phyloP scores from a whole-genome alignment of 345 rosid genomes.

The Brassica incana region DNA sequence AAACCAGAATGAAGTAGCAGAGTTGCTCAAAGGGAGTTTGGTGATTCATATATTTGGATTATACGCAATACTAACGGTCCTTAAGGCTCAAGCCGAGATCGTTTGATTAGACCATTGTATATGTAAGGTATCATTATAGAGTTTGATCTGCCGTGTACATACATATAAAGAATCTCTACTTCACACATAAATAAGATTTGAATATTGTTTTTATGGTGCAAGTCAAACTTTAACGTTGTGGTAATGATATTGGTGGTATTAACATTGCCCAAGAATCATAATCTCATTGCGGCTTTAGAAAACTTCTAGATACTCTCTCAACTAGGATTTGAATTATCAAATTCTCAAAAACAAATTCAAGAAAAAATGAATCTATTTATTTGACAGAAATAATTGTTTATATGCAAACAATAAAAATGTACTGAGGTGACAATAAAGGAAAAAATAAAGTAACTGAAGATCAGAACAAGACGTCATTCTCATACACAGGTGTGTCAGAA shows the following conservation, averaged over 20 bases:
- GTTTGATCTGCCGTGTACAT: not conserved
- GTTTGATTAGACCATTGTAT: not conserved
- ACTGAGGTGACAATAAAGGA: not conserved
- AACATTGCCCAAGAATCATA: not conserved
- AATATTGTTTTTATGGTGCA: not conserved
- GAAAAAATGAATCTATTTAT: not conserved
- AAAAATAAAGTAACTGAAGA: slow-evolving; percentile 30
- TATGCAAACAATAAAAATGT: not conserved
- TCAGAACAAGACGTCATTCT: slow-evolving; percentile 51
- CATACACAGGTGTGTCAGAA: slow-evolving; percentile 63
- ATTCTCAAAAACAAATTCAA: not conserved
- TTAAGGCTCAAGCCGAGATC: not conserved
- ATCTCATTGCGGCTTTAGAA: not conserved
- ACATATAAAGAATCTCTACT: not conserved
- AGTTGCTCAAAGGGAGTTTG: not conserved
- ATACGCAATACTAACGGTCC: not conserved
- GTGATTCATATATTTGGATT: not conserved
- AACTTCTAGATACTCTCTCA: not conserved
- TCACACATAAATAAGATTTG: not conserved
- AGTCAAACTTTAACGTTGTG: not conserved
- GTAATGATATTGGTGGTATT: not conserved
- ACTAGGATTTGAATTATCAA: not conserved
- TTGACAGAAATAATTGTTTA: not conserved
- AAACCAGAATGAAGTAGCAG: not conserved
- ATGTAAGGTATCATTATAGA: not conserved